These are phyloP conservation scores for Pleurotus giganteus DNA, from an alignment of 768 basidiomycete species.

Conservation along the genomic window DNA sequence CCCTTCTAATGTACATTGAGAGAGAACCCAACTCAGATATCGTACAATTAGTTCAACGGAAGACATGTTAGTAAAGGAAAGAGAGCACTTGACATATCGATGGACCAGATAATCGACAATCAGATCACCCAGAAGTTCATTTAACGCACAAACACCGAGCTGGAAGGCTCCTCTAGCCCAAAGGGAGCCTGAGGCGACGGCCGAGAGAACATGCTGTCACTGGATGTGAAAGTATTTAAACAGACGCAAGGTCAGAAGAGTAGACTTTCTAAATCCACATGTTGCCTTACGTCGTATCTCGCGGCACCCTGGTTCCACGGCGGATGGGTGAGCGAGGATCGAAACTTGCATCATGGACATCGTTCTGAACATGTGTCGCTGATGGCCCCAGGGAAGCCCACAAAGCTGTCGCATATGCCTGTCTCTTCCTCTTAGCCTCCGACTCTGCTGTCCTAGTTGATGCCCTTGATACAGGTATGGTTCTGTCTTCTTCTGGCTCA, in stretches of 20 bases:
- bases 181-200: constrained; percentile 5
- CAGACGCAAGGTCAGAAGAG: not conserved
- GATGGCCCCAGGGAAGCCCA: not conserved
- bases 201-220: constrained; percentile 1
- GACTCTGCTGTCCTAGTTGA: not conserved
- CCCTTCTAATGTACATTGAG: not conserved
- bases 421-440: not conserved
- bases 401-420: not conserved
- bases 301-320: not conserved
- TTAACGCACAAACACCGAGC: not conserved
- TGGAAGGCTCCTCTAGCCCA: not conserved
- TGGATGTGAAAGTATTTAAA: not conserved
- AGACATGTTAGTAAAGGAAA: too few relatives aligned
- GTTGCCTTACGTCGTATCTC: constrained; percentile 1
- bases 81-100: not conserved
- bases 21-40: too few relatives aligned
- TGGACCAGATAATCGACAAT: constrained; percentile 3
- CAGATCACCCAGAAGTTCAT: constrained; percentile 1
- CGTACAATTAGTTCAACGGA: too few relatives aligned
- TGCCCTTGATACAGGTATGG: too few relatives aligned
- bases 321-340: constrained; percentile 10
- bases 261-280: too few relatives aligned
- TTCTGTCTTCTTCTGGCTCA: not conserved
- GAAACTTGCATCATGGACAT: not conserved
- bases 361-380: not conserved